Base-by-base conservation (phyloP, 768 basidiomycete genomes). In the Galerina marginata region DNA sequence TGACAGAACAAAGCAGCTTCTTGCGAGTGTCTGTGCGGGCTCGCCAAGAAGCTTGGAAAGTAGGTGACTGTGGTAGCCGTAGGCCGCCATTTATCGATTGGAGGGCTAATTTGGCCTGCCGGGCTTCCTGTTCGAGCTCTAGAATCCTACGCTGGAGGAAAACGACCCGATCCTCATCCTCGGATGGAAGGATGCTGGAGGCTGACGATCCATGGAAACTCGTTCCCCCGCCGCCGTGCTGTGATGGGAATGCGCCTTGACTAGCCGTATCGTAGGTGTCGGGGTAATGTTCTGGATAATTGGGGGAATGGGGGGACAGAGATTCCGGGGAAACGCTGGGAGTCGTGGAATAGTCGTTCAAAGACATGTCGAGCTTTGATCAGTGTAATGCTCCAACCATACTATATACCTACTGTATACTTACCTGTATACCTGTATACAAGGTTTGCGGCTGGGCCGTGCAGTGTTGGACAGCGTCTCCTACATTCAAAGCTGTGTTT, bases 1-100 rank as follows among this genome's bases (percentile, higher is more conserved):
- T 94, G 33, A 91, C 79, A 3, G 92, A 90, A 72, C 92, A 95
- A 74, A 88, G 90, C 45, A 85, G 79, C 56, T 85, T 85, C 64
- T 80, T 77, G 39, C 93, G 89, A 5, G 88, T 84, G 20, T 91
- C 87, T 0, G 91, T 93, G 59, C 92, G 89, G 9, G 81, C 78
- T 49, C 82, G 83, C 92, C 92, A 93, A 2, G 85, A 81, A 29
- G 79, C 74, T 47, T 86, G 81, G 76, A 90, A 88, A 16, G 78
- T 65, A 14, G 83, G 67, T 11, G 81, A 77, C 9, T 81, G 78
- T 1, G 76, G 75, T 0, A 79, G 69, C 10, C 74, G 54, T 39
- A 56, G 45, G 49, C 61, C 48, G 51, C 66, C 52, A 64, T 67
- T 47, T 38, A 67, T 56, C 62, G 42, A 40, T 26, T 2, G 20